A percentile compares a stretch with the other conserved stretches of the same genome.
phyloP scores from a whole-genome alignment of 306 rosid genomes.

The Astragalus membranaceus region DNA sequence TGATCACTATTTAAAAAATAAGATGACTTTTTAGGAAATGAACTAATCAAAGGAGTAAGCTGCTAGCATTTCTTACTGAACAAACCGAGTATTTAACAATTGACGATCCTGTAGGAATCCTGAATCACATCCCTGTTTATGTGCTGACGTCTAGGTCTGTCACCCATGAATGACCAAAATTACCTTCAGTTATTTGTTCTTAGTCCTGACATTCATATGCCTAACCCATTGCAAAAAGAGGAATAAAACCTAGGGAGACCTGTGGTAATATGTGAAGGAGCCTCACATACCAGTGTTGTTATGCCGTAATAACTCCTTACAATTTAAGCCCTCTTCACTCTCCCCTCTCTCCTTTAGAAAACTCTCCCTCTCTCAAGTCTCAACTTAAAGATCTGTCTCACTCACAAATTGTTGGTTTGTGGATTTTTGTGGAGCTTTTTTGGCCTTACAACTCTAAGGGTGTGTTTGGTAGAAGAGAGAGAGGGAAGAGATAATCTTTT shows the following conservation, averaged over 20 bases:
- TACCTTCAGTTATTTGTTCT: no score
- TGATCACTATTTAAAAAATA: no score
- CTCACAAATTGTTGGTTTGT: not conserved
- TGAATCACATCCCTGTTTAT: not conserved
- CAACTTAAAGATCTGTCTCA: not conserved
- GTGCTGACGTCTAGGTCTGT: not conserved
- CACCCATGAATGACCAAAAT: no score
- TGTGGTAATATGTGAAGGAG: not conserved
- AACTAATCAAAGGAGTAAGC: no score
- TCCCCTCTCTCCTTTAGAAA: not conserved
- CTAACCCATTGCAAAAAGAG: not conserved
- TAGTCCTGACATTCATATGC: not conserved
- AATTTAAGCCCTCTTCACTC: not conserved
- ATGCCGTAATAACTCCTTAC: not conserved
- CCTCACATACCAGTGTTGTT: not conserved
- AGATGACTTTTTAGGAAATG: no score
- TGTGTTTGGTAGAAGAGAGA: no score
- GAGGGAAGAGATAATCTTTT: no score
- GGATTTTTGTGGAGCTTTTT: not conserved
- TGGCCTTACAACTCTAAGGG: no score
- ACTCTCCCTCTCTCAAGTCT: not conserved
- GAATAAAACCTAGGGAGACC: not conserved
- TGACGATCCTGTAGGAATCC: not conserved
- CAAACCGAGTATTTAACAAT: not conserved
- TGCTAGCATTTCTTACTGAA: no score